Conservation (phyloP, 2,329 filamentous ascomycete species). For the Diaporthe citri region DNA sequence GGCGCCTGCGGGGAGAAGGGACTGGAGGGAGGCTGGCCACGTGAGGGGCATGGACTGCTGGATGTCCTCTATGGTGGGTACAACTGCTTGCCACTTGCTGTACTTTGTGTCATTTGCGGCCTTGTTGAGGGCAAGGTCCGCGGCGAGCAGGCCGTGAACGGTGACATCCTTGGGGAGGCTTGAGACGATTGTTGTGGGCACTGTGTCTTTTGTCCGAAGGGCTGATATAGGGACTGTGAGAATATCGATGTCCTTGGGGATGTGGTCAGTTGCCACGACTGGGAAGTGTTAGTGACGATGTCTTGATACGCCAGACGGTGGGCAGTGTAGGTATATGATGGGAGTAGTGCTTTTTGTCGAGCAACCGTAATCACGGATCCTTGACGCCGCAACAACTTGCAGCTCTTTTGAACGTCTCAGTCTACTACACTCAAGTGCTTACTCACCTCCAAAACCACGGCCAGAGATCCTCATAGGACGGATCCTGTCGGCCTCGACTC, state of each 20-base stretch:
- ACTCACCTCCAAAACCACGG: slow-evolving; percentile 74
- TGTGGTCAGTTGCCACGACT: slow-evolving; percentile 26
- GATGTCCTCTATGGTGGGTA: slow-evolving; percentile 75
- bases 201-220: slow-evolving; percentile 74
- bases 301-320: background rate
- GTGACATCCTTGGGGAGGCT: slow-evolving; percentile 67
- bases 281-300: background rate
- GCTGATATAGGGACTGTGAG: slow-evolving; percentile 66
- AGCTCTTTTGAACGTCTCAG: background rate
- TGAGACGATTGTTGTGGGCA: slow-evolving; percentile 65
- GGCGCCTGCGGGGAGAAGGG: slow-evolving; percentile 59
- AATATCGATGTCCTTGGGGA: slow-evolving; percentile 47
- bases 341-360: background rate
- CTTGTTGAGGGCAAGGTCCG: slow-evolving; percentile 70
- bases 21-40: slow-evolving; percentile 61
- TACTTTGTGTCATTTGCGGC: slow-evolving; percentile 58
- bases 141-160: slow-evolving; percentile 80
- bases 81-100: slow-evolving; percentile 73
- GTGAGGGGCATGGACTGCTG: slow-evolving; percentile 58
- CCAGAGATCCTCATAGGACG: slow-evolving; percentile 75
- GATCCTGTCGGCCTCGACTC: slow-evolving; percentile 77
- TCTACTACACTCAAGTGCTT: background rate
- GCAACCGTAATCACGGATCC: too few species aligned
- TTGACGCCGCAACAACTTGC: background rate
- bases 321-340: background rate